These are phyloP conservation scores for Globisporangium nunn DNA, from an alignment of 352 stramenopile genomes.

Conservation along the genomic window DNA sequence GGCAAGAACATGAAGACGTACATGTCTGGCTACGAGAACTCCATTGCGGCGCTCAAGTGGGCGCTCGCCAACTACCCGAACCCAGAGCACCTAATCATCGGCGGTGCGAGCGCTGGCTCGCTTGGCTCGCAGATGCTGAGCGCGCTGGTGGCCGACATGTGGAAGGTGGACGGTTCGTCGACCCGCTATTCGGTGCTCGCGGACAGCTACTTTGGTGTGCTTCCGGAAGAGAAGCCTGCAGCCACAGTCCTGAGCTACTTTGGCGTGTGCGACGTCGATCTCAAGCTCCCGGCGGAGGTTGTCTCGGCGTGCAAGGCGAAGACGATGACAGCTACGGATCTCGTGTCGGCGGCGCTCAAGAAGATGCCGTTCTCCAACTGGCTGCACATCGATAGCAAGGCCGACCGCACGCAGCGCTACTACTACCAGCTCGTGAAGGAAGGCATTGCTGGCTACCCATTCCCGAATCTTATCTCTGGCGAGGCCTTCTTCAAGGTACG, in stretches of 20 bases:
- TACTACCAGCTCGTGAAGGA: constrained; percentile 55
- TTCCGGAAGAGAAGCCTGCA: constrained; percentile 17
- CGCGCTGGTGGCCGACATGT: constrained; percentile 35
- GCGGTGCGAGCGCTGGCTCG: constrained; percentile 41
- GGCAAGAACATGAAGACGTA: constrained; percentile 33
- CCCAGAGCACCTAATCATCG: constrained; percentile 40
- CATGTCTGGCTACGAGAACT: constrained; percentile 64
- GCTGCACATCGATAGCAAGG: constrained; percentile 59
- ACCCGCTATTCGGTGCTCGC: constrained; percentile 30
- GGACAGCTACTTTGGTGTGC: constrained; percentile 40
- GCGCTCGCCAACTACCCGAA: constrained; percentile 48
- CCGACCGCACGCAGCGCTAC: constrained; percentile 43
- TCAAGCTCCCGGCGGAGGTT: constrained; percentile 13
- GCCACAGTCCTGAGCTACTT: constrained; percentile 30
- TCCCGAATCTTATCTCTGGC: constrained; percentile 42
- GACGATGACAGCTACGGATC: constrained; percentile 21
- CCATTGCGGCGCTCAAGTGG: constrained; percentile 50
- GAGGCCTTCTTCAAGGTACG: constrained; percentile 28
- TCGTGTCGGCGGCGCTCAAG: constrained; percentile 36
- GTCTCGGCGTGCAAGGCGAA: constrained; percentile 17
- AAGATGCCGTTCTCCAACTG: constrained; percentile 30
- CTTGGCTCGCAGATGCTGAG: constrained; percentile 42
- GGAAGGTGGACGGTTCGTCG: constrained; percentile 31
- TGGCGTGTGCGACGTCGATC: constrained; percentile 22
- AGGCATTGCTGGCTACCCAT: constrained; percentile 47